A percentile compares a stretch with the other conserved stretches of the same genome.
These are phyloP conservation scores for Salvia hispanica DNA, from an alignment of 257 asterid genomes.

Conservation along the genomic window DNA sequence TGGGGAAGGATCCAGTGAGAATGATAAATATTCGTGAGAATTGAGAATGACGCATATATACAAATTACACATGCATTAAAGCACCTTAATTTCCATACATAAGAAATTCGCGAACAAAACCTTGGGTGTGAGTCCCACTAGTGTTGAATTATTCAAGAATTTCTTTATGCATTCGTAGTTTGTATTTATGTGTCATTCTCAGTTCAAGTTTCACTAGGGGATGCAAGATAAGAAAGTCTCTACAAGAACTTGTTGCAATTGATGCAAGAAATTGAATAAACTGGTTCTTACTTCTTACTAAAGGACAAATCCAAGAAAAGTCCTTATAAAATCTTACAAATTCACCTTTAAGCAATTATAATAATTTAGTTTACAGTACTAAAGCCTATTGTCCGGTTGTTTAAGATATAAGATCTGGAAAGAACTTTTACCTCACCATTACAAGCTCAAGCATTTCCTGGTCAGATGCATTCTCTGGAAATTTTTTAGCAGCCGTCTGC, in stretches of 20 bases:
- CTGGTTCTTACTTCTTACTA: slow-evolving; percentile 12
- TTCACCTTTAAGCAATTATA: slow-evolving; percentile 14
- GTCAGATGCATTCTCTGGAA: slow-evolving; percentile 77
- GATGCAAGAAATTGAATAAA: slow-evolving; percentile 25
- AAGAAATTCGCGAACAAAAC: no score
- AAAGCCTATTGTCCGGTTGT: slow-evolving; percentile 12
- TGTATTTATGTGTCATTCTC: background rate
- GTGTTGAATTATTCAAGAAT: no score
- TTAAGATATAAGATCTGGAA: slow-evolving; percentile 11
- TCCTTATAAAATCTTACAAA: background rate
- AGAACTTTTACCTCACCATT: slow-evolving; percentile 65
- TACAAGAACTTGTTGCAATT: slow-evolving; percentile 20
- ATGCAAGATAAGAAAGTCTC: background rate
- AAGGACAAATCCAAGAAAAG: slow-evolving; percentile 21
- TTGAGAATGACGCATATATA: no score
- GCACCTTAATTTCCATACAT: no score
- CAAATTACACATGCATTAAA: no score
- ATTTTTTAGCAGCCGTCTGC: slow-evolving; percentile 74
- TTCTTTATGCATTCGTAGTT: no score
- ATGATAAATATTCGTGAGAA: no score
- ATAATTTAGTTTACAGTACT: slow-evolving; percentile 17
- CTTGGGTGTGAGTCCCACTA: no score
- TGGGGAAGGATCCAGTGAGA: no score
- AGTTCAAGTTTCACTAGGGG: background rate
- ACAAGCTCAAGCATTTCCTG: slow-evolving; percentile 96